Evolutionary conservation across 192 early-diverging fungal species (phyloP).

Genomic region (Backusella luteola): DNA sequence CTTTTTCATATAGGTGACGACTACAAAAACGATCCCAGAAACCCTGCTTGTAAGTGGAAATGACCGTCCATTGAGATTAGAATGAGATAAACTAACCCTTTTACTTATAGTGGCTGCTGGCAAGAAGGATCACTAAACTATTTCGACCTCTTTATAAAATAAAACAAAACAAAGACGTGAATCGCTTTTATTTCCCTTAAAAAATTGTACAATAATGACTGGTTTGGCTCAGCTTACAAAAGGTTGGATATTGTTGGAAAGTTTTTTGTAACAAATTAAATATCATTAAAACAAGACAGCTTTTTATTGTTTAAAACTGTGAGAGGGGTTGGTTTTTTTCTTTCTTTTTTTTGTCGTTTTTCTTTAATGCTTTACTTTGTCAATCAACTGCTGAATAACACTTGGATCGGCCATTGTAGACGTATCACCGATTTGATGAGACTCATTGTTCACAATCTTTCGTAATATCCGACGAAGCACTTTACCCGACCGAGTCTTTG

Average conservation of each 20-base stretch:
- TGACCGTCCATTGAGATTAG: background rate
- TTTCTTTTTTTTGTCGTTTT: background rate
- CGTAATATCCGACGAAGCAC: slow-evolving; percentile 94
- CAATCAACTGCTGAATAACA: slow-evolving; percentile 7
- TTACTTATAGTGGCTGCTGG: slow-evolving; percentile 26
- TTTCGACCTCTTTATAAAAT: background rate
- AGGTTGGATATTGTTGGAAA: background rate
- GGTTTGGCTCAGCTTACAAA: no score
- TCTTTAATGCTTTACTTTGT: background rate
- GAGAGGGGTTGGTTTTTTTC: background rate
- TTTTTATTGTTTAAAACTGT: background rate
- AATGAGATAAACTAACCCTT: background rate
- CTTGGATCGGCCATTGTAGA: slow-evolving; percentile 9
- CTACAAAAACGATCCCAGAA: slow-evolving; percentile 57
- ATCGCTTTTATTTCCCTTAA: slow-evolving; percentile 8
- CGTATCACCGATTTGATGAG: slow-evolving; percentile 69
- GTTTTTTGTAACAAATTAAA: background rate
- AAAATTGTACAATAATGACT: background rate
- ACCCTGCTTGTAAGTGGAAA: slow-evolving; percentile 50
- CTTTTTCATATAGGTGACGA: slow-evolving; percentile 35
- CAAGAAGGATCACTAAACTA: slow-evolving; percentile 40
- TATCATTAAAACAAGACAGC: background rate
- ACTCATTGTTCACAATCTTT: slow-evolving; percentile 87
- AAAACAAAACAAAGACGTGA: slow-evolving; percentile 2
- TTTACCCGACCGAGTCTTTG: slow-evolving; percentile 96